Conservation (phyloP, 2,329 filamentous ascomycete species). For the Pyricularia grisea region DNA sequence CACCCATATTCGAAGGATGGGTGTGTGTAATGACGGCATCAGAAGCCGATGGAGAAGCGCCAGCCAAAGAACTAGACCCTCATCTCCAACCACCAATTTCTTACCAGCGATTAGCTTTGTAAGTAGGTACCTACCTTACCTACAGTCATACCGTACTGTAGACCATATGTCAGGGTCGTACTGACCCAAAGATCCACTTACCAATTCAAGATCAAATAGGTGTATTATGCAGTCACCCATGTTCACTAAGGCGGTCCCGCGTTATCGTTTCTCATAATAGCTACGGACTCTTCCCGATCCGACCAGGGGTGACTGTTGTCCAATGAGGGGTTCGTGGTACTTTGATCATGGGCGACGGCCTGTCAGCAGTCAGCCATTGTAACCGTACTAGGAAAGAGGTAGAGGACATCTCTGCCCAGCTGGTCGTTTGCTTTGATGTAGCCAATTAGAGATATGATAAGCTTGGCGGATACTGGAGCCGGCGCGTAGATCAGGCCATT, state of each 20-base stretch:
- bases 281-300: background rate
- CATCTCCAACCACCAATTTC: background rate
- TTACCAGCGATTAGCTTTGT: background rate
- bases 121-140: too few relatives aligned
- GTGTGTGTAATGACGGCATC: background rate
- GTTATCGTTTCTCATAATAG: background rate
- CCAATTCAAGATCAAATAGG: background rate
- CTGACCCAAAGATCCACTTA: background rate
- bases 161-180: background rate
- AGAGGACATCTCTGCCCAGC: background rate
- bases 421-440: background rate
- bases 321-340: background rate
- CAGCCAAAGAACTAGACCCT: background rate
- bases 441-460: background rate
- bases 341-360: background rate
- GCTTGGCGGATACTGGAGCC: background rate
- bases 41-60: background rate
- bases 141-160: background rate
- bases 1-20: background rate
- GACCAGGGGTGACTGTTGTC: background rate
- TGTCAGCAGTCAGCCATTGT: background rate
- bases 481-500: constrained; percentile 4
- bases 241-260: background rate
- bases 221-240: background rate
- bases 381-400: background rate